Conservation (phyloP, 2,329 filamentous ascomycete genomes). For the Paecilomyces sp. region DNA sequence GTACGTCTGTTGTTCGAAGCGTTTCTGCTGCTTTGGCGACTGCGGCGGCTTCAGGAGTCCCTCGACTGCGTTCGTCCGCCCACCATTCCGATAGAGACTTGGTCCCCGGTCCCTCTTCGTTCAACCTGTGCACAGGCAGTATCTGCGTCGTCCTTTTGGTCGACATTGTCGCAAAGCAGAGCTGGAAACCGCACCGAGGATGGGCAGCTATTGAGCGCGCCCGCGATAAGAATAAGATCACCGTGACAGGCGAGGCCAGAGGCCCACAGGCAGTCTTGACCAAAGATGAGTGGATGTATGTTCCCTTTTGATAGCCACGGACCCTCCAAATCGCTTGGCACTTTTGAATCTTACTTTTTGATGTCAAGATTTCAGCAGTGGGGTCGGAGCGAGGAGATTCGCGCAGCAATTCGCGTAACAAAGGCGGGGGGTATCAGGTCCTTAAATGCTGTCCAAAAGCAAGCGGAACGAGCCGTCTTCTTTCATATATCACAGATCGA, state of each 20-base stretch:
- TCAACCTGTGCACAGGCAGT: slow-evolving; percentile 31
- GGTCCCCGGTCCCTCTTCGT: slow-evolving; percentile 21
- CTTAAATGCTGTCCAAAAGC: background rate
- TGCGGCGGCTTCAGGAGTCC: slow-evolving; percentile 41
- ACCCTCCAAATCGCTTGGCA: background rate
- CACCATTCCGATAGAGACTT: slow-evolving; percentile 32
- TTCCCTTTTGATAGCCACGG: background rate
- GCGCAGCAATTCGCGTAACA: background rate
- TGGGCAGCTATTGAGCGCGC: background rate
- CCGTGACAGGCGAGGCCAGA: background rate
- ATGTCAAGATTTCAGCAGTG: background rate
- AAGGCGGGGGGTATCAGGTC: background rate
- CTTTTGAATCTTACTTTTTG: background rate
- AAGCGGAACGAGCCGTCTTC: background rate
- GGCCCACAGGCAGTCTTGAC: background rate
- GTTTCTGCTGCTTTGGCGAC: slow-evolving; percentile 60
- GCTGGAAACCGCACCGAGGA: background rate
- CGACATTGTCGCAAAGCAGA: slow-evolving; percentile 9
- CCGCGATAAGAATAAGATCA: background rate
- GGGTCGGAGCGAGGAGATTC: background rate
- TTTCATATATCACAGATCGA: background rate
- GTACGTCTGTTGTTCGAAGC: slow-evolving; percentile 59
- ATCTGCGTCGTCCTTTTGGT: slow-evolving; percentile 23
- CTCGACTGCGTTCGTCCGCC: slow-evolving; percentile 24
- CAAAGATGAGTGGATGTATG: background rate